phyloP scores from a whole-genome alignment of 1,284 basidiomycete species.

The Trametes pubescens region DNA sequence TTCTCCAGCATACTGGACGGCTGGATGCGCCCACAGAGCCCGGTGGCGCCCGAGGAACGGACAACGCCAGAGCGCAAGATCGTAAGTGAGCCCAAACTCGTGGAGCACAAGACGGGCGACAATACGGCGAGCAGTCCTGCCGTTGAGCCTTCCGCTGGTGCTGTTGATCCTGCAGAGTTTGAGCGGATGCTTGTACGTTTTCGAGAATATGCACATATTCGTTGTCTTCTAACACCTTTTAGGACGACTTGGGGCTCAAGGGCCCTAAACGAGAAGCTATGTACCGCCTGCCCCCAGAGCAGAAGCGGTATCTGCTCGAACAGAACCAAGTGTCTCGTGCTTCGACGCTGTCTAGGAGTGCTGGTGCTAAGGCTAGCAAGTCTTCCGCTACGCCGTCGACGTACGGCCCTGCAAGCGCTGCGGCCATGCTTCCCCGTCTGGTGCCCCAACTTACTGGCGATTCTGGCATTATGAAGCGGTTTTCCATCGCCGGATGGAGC shows the following conservation, averaged over 20 bases:
- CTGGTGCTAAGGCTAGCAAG: slow-evolving; percentile 40
- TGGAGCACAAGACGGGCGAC: slow-evolving; percentile 53
- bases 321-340: slow-evolving; percentile 54
- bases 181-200: slow-evolving; percentile 70
- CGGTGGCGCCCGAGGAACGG: slow-evolving; percentile 46
- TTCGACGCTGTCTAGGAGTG: slow-evolving; percentile 45
- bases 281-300: slow-evolving; percentile 67
- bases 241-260: slow-evolving; percentile 81
- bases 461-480: slow-evolving; percentile 71
- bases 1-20: slow-evolving; percentile 70
- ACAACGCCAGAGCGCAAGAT: slow-evolving; percentile 55
- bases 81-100: slow-evolving; percentile 72
- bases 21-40: slow-evolving; percentile 58
- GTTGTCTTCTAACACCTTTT: slow-evolving; percentile 18
- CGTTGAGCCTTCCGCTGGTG: slow-evolving; percentile 36
- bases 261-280: slow-evolving; percentile 73
- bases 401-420: slow-evolving; percentile 67
- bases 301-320: slow-evolving; percentile 74
- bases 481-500: slow-evolving; percentile 77
- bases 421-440: slow-evolving; percentile 62
- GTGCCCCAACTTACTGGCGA: slow-evolving; percentile 77
- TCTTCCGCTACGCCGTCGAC: slow-evolving; percentile 50
- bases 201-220: slow-evolving; percentile 1
- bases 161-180: slow-evolving; percentile 60
- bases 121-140: slow-evolving; percentile 24